Base-by-base conservation (phyloP, 2,329 filamentous ascomycete genomes). In the Xylariaceae sp. region DNA sequence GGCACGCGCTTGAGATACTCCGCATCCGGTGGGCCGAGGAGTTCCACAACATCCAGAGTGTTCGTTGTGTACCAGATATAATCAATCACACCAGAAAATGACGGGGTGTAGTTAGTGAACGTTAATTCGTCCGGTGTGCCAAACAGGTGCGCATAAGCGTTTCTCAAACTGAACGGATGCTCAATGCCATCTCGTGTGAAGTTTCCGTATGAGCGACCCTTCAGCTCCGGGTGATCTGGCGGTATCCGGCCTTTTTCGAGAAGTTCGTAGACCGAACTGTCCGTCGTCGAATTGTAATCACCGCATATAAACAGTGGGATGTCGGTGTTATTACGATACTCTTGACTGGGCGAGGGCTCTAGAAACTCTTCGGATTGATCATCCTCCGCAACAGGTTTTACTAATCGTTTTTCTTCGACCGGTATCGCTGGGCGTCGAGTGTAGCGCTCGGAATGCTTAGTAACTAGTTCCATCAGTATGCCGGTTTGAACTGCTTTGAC, bases 51-150 rank as follows among this genome's bases (percentile, higher is more conserved):
- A 67, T 94, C 88, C 42, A 96, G 77, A 19, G 87, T 85, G 71
- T 94, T 96, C 54, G 90, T 92, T 53, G 91, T 92, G 73, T 95
- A 99, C 91, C 92, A 97, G 65, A 99, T 90, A 72, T 97, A 96
- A 70, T 99, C 94, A 62, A 99, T 88, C 53, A 95, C 89, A 58
- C 91, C 92, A 48, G 84, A 83, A 73, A 96, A 99, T n/a, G 85
- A 84, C 1, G 94, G 92, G 13, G 91, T 95, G 72, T 97, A 99
- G 72, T 99, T 99, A 44, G 94, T 99, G 71, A 96, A 99, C 4
- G 85, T 84, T 63, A 97, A 76, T 68, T 96, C 89, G 54, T 91
- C 88, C 6, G 86, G 85, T 34, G 94, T 84, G 67, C 92, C 87
- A 59, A 87, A 87, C 49, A 95, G 86, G 59, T 88, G 83, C 34